phyloP scores from a whole-genome alignment of 441 rosid species.

The Rhodomyrtus psidioides region DNA sequence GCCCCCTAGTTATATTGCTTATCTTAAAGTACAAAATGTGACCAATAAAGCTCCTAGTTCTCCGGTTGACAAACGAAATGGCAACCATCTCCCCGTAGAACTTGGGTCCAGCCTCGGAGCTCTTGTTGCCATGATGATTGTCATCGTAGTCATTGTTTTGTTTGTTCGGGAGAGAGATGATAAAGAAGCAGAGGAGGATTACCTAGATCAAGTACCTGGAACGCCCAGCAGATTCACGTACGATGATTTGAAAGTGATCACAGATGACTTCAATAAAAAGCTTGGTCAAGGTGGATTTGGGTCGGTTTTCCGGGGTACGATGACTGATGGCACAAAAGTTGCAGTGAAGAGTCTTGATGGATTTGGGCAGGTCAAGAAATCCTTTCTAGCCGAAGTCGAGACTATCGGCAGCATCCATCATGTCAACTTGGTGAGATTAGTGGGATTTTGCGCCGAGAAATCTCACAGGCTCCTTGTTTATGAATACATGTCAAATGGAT shows the following conservation, averaged over 20 bases:
- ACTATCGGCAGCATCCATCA: neutral
- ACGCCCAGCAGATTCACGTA: conserved; percentile 2
- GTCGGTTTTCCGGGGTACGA: neutral
- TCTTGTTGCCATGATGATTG: neutral
- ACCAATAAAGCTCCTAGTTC: neutral
- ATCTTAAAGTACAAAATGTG: neutral
- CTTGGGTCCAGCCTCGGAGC: neutral
- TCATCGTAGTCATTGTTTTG: neutral
- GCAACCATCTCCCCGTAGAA: neutral
- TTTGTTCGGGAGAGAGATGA: neutral
- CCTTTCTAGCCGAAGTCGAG: neutral
- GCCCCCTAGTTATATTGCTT: no score
- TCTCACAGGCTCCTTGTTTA: neutral
- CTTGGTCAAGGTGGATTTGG: conserved; percentile 12
- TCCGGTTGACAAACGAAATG: no score
- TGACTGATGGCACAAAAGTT: neutral
- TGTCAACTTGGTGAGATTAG: neutral
- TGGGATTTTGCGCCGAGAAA: neutral
- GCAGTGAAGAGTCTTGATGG: conserved; percentile 2
- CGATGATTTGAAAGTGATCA: no score
- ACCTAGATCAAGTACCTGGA: neutral
- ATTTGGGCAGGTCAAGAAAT: neutral
- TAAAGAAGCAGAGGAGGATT: neutral
- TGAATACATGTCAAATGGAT: neutral
- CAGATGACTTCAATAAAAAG: no score